Conservation (phyloP, 2,329 filamentous ascomycete genomes). For the Mycosphaerella arachidis region DNA sequence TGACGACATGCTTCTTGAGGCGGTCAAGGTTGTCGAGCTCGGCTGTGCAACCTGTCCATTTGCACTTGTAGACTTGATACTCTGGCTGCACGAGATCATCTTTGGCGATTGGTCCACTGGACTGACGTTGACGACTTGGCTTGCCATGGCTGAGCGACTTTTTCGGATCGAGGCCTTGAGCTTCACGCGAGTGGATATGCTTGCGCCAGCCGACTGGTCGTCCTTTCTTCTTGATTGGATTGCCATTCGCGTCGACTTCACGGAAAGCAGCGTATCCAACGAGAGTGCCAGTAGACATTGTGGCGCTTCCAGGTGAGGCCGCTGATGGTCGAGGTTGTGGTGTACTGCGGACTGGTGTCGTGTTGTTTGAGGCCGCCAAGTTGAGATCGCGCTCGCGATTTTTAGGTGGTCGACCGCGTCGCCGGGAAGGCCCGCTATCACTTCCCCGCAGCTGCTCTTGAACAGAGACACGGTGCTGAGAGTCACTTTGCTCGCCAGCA, state of each 20-base stretch:
- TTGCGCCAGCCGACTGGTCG: slow-evolving; percentile 50
- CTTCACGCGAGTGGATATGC: slow-evolving; percentile 39
- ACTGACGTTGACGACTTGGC: slow-evolving; percentile 17
- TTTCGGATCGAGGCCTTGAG: slow-evolving; percentile 25
- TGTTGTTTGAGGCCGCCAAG: neutral
- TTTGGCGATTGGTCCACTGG: slow-evolving; percentile 2
- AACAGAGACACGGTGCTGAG: neutral
- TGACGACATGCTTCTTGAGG: slow-evolving; percentile 55
- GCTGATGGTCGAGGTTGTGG: neutral
- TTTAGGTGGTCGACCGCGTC: slow-evolving; percentile 9
- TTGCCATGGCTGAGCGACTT: slow-evolving; percentile 12
- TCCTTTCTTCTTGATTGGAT: slow-evolving; percentile 41
- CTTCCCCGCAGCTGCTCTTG: slow-evolving; percentile 7
- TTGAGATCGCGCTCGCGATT: neutral
- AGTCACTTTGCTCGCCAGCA: slow-evolving; percentile 1
- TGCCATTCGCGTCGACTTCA: slow-evolving; percentile 30
- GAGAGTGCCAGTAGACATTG: slow-evolving; percentile 12
- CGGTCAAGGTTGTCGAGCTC: slow-evolving; percentile 60
- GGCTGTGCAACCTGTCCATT: slow-evolving; percentile 54
- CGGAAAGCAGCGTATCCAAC: slow-evolving; percentile 44
- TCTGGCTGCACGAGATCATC: slow-evolving; percentile 23
- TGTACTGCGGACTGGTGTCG: neutral
- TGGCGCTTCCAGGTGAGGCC: neutral
- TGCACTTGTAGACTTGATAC: slow-evolving; percentile 52
- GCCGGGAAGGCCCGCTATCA: neutral